Conservation (phyloP, 768 basidiomycete genomes). For the Psilocybe tampanensis region DNA sequence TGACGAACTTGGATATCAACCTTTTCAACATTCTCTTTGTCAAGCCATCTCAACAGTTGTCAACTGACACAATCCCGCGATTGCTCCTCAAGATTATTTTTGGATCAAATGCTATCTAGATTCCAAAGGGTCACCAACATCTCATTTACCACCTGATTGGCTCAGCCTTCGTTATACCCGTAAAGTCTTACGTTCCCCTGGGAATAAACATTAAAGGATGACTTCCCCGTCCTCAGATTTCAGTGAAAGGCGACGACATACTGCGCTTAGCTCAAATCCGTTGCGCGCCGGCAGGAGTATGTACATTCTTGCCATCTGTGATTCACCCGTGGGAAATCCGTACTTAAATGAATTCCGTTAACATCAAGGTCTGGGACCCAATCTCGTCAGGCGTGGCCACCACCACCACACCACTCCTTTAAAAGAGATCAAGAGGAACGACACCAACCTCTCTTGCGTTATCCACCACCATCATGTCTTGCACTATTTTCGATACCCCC, state of each 20-base stretch:
- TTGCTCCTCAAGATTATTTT: slow-evolving; percentile 11
- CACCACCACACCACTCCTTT: slow-evolving; percentile 7
- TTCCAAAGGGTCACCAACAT: slow-evolving; percentile 4
- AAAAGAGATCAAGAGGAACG: slow-evolving; percentile 6
- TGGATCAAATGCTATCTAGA: slow-evolving; percentile 8
- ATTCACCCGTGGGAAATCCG: slow-evolving; percentile 18
- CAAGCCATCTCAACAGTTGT: slow-evolving; percentile 6
- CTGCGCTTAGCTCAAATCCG: neutral
- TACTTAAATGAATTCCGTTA: slow-evolving; percentile 25
- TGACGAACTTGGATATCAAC: neutral
- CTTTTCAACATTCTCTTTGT: slow-evolving; percentile 11
- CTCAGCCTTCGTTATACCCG: slow-evolving; percentile 16
- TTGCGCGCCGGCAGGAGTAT: slow-evolving; percentile 4
- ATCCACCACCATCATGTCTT: slow-evolving; percentile 29
- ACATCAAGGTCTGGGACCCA: slow-evolving; percentile 16
- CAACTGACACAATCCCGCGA: slow-evolving; percentile 16
- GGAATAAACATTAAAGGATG: slow-evolving; percentile 2
- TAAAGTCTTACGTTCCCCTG: neutral
- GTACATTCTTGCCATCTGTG: slow-evolving; percentile 2
- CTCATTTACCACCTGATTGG: slow-evolving; percentile 21
- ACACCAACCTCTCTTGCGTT: slow-evolving; percentile 3
- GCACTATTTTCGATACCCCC: slow-evolving; percentile 31
- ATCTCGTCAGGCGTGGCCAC: slow-evolving; percentile 4
- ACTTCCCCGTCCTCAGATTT: slow-evolving; percentile 11
- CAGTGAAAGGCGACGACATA: neutral